Conservation (phyloP, 768 basidiomycete genomes). For the Lactarius sanguifluus region DNA sequence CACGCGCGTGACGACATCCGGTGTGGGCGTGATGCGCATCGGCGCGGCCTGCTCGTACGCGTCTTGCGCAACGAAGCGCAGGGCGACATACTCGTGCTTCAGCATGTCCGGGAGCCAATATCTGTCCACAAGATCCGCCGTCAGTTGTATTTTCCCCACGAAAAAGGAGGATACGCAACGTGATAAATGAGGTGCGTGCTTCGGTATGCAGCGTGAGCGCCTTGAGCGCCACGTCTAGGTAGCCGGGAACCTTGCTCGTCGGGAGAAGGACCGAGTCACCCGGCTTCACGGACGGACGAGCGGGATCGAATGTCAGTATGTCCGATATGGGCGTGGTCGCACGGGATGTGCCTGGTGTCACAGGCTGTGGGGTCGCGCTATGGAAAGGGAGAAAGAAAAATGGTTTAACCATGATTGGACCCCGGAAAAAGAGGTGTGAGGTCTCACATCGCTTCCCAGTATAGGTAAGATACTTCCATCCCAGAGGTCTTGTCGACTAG, state of each 20-base stretch:
- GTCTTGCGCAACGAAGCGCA: conserved; percentile 48
- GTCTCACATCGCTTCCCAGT: conserved; percentile 22
- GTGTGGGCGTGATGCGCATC: conserved; percentile 35
- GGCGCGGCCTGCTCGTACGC: conserved; percentile 40
- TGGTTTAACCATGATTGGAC: background rate
- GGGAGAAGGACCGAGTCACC: conserved; percentile 33
- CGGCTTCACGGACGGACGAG: conserved; percentile 12
- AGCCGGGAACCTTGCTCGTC: conserved; percentile 35
- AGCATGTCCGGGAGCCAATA: conserved; percentile 48
- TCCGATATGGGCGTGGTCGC: background rate
- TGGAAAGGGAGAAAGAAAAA: conserved; percentile 6
- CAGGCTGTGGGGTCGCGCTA: conserved; percentile 1
- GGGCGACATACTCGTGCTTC: conserved; percentile 42
- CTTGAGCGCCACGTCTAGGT: conserved; percentile 39
- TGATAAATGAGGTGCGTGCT: conserved; percentile 49
- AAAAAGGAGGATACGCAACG: conserved; percentile 32
- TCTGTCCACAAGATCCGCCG: background rate
- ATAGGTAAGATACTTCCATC: conserved; percentile 21
- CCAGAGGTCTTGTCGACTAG: conserved; percentile 16
- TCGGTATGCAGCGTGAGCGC: conserved; percentile 43
- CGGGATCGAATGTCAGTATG: conserved; percentile 19
- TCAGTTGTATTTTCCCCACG: background rate
- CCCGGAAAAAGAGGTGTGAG: background rate
- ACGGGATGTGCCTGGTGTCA: conserved; percentile 5
- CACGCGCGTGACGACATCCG: conserved; percentile 46